Base-by-base conservation (phyloP, 2,329 filamentous ascomycete genomes). In the Fusarium tuaranense region DNA sequence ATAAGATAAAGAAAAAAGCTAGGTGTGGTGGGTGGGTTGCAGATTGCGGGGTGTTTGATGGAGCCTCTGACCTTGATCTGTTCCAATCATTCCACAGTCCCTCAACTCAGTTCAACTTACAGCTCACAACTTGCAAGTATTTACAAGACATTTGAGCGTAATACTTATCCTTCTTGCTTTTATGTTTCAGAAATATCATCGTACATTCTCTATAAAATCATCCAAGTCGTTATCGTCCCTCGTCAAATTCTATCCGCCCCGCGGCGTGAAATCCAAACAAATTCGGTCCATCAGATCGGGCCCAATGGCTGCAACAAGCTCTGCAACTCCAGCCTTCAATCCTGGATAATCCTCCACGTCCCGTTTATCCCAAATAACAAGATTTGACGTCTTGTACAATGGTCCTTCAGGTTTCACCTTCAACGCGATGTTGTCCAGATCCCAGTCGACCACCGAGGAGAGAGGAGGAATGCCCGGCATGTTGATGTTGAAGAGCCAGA, bases 391-490 rank as follows among this genome's bases (percentile, higher is more conserved):
- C 66, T 84, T 80, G 68, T 87, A 87, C 38, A 86, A 78, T 5
- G 80, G 74, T 0, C 81, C 78, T 1, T 76, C 76, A 3, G 79
- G 76, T 57, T 85, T 83, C 9, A 91, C 83, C 22, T 84, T 85
- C 44, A 94, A 82, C 5, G 86, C 85, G 64, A 94, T 88, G 13
- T 87, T 81, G 70, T 91, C 91, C 44, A 95, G 84, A 66, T 92
- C 86, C 59, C 92, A 81, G 4, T 84, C 76, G 12, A 84, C 79
- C 66, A 95, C 84, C 46, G 91, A 84, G 0, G 86, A 82, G 4
- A 88, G 78, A 0, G 89, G 86, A 51, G 90, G 86, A 44, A 94
- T 87, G 0, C 93, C 93, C 0, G 93, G 93, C 86, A 95, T 92
- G 57, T 87, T 86, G 58, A 91, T 87, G 1, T 84, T 80, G 69